phyloP scores from a whole-genome alignment of 495 filamentous ascomycete species.

The Bathelium albidoporum region DNA sequence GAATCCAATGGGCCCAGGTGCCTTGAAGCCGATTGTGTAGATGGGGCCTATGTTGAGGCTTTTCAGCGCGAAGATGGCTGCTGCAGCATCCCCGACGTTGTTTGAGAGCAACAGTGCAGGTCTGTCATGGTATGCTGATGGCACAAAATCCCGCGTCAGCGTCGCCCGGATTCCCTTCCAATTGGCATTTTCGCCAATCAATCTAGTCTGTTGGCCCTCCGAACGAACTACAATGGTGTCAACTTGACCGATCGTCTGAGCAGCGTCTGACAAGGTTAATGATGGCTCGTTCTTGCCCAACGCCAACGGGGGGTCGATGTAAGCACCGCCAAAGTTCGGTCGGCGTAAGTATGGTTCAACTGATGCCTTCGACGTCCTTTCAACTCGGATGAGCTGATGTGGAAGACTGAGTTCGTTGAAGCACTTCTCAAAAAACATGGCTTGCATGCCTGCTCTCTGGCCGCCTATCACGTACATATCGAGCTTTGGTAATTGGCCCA shows the following conservation, averaged over 20 bases:
- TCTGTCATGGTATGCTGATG: slow-evolving; percentile 64
- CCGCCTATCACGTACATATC: slow-evolving; percentile 71
- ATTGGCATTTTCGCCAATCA: slow-evolving; percentile 67
- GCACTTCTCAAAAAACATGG: slow-evolving; percentile 78
- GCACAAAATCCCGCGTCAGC: slow-evolving; percentile 67
- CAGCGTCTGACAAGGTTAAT: slow-evolving; percentile 58
- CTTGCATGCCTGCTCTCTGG: slow-evolving; percentile 58
- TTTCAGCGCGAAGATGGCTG: slow-evolving; percentile 64
- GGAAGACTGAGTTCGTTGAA: slow-evolving; percentile 81
- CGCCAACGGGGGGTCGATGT: slow-evolving; percentile 58
- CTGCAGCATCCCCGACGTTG: slow-evolving; percentile 58
- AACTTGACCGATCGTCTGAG: slow-evolving; percentile 62
- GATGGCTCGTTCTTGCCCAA: slow-evolving; percentile 39
- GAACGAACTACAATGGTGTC: slow-evolving; percentile 64
- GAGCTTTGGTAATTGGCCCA: slow-evolving; percentile 69
- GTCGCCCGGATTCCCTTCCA: slow-evolving; percentile 79
- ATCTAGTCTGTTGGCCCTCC: slow-evolving; percentile 24
- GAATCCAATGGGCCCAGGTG: slow-evolving; percentile 48
- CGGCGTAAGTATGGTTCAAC: slow-evolving; percentile 58
- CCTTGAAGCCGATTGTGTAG: slow-evolving; percentile 74
- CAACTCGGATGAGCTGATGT: slow-evolving; percentile 65
- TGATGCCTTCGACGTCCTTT: slow-evolving; percentile 52
- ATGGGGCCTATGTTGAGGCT: slow-evolving; percentile 66
- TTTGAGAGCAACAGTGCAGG: slow-evolving; percentile 64
- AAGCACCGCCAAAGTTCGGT: slow-evolving; percentile 66